Evolutionary conservation across 306 rosid species (phyloP), one percentile per base, ranked within the genome.

Genomic region (Adenanthera pavonina): DNA sequence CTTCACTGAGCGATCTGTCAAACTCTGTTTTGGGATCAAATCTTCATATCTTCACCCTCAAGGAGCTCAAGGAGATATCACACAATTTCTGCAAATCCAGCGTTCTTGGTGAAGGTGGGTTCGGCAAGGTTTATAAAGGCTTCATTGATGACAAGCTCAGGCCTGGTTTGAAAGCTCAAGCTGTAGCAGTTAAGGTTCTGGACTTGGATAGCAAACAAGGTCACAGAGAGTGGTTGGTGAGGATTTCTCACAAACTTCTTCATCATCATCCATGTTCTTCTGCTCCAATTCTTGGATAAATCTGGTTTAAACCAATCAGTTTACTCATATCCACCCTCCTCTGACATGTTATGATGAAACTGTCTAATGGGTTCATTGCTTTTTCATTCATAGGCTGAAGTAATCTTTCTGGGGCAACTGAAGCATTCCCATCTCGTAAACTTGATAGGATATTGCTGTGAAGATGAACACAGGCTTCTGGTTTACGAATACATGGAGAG

Each of bases 211-310:
- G 99, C 59, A 88, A 84, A 78, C 99, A 95, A 82, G 99, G 99
- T 8, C 99, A 95, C 52, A 84, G 94, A 76, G 99, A 95, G 89
- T 95, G 98, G 98, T 85, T 95, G 97, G 98, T 93, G 84, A 86
- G 90, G 33, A 40, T 71, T 79, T 30, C n/a, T 57, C 46, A 17
- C 54, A 33, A 47, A 1, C 43, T 38, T 72, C 47, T 34, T 53
- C 51, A 43, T 69, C 17, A 25, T 7, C 20, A 49, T 11, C 10
- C 41, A 66, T 56, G 6, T 57, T 52, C 48, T 47, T 59, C 70
- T 69, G 13, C 44, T 47, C 41, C 14, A 64, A 34, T 34, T 61
- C 41, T 61, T 7, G 5, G 7, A 12, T 61, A 38, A 61, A 61
- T 11, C 68, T 33, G n/a, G 6, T 41, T 41, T 41, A 41, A 41